phyloP scores from a whole-genome alignment of 2,329 filamentous ascomycete species.

The Cytospora schulzeri region DNA sequence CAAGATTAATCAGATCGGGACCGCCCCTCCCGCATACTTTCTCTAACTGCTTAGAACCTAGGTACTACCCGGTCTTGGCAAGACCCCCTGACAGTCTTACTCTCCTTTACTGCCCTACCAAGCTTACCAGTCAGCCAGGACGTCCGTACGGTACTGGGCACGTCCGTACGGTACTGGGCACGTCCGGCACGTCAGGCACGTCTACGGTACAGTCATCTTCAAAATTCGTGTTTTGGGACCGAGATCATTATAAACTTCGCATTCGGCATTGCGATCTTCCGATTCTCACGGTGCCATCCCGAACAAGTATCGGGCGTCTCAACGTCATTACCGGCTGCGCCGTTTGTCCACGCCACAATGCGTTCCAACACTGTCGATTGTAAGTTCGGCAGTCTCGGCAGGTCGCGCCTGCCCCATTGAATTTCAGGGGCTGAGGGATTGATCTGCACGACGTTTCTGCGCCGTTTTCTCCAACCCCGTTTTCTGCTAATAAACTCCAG shows the following conservation, averaged over 20 bases:
- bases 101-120: too few relatives aligned
- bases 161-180: too few relatives aligned
- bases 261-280: background rate
- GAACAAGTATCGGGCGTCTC: background rate
- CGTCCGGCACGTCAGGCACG: too few relatives aligned
- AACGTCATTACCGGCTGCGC: conserved; percentile 17
- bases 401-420: conserved; percentile 14
- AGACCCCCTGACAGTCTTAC: background rate
- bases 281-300: background rate
- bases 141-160: too few relatives aligned
- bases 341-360: conserved; percentile 8
- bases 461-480: conserved; percentile 5
- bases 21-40: background rate
- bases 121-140: too few relatives aligned
- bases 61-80: background rate
- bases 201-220: too few relatives aligned
- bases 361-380: conserved; percentile 10
- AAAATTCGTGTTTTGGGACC: too few relatives aligned
- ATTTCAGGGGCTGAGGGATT: conserved; percentile 13
- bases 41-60: too few relatives aligned
- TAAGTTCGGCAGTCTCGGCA: conserved; percentile 20
- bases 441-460: conserved; percentile 15
- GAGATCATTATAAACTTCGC: background rate
- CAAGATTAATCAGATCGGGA: background rate
- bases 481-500: background rate